These are phyloP conservation scores for Talaromyces funiculosus DNA, from an alignment of 2,329 filamentous ascomycete genomes.

Conservation along the genomic window DNA sequence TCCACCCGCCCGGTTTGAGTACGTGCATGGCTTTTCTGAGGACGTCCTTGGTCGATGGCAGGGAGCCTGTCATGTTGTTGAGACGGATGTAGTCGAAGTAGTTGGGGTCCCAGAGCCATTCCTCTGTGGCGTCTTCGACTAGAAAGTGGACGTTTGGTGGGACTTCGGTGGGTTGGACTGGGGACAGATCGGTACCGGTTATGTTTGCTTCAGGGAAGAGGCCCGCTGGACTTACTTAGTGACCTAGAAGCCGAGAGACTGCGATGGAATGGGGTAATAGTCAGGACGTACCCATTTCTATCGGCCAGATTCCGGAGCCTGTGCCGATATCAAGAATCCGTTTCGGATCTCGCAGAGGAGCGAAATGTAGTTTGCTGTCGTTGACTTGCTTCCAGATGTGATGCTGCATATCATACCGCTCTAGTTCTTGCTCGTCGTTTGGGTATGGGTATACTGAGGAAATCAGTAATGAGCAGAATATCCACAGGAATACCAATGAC, in stretches of 20 bases:
- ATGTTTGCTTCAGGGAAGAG: conserved; percentile 54
- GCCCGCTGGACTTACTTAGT: conserved; percentile 19
- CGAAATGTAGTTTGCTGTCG: conserved; percentile 41
- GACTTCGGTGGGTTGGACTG: conserved; percentile 60
- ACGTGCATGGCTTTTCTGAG: conserved; percentile 30
- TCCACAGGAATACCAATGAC: conserved; percentile 13
- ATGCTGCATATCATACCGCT: conserved; percentile 52
- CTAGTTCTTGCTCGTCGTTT: conserved; percentile 52
- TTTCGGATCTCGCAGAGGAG: conserved; percentile 42
- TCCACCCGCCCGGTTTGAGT: conserved; percentile 47
- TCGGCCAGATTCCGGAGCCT: conserved; percentile 62
- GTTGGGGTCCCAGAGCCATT: conserved; percentile 51
- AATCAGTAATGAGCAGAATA: not conserved
- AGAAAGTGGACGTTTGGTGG: conserved; percentile 70
- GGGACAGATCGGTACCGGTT: conserved; percentile 61
- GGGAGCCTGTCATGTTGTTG: conserved; percentile 53
- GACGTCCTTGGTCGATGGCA: conserved; percentile 52
- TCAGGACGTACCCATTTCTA: conserved; percentile 52
- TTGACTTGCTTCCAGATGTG: conserved; percentile 48
- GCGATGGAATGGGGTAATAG: not conserved
- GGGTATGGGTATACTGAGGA: conserved; percentile 40
- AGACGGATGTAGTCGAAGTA: conserved; percentile 57
- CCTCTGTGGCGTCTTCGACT: conserved; percentile 62
- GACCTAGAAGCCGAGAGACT: no score
- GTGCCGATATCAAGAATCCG: conserved; percentile 55